Evolutionary conservation across 108 stramenopile species (phyloP).

Genomic region (Skeletonema costatum): DNA sequence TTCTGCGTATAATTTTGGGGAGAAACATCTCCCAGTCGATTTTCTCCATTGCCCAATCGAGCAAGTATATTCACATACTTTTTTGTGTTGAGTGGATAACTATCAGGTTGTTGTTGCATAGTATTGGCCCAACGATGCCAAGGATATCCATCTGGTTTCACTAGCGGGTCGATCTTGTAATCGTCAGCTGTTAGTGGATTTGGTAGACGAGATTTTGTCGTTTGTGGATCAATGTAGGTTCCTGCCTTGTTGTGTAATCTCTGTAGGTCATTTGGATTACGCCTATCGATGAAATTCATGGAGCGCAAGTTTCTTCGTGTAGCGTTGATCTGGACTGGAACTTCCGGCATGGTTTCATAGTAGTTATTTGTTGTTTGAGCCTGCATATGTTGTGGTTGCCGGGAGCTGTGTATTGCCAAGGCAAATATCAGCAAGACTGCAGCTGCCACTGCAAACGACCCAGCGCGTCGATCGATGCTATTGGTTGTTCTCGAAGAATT

Average conservation of each 20-base stretch:
- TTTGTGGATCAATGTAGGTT: constrained; percentile 19
- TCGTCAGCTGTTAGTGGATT: constrained; percentile 2
- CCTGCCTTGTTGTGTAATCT: not conserved
- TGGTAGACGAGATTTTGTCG: constrained; percentile 1
- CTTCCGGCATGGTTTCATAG: not conserved
- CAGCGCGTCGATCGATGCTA: not conserved
- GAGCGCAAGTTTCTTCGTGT: not conserved
- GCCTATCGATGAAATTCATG: not conserved
- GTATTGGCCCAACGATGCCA: constrained; percentile 37
- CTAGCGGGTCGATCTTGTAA: constrained; percentile 15
- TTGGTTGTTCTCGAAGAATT: not conserved
- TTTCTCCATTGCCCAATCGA: constrained; percentile 21
- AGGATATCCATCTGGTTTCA: constrained; percentile 34
- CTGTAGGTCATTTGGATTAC: not conserved
- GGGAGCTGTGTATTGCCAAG: not conserved
- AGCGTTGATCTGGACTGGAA: not conserved
- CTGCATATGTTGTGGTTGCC: not conserved
- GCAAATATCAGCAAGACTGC: not conserved
- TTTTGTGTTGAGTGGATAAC: constrained; percentile 20
- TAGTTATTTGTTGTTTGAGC: not conserved
- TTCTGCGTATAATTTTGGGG: constrained; percentile 13
- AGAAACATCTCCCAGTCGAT: constrained; percentile 13
- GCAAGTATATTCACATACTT: constrained; percentile 26
- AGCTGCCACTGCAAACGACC: not conserved
- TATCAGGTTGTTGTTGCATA: not conserved